These are phyloP conservation scores for Lasiodiplodia hormozganensis DNA, from an alignment of 2,329 filamentous ascomycete species.

Conservation along the genomic window DNA sequence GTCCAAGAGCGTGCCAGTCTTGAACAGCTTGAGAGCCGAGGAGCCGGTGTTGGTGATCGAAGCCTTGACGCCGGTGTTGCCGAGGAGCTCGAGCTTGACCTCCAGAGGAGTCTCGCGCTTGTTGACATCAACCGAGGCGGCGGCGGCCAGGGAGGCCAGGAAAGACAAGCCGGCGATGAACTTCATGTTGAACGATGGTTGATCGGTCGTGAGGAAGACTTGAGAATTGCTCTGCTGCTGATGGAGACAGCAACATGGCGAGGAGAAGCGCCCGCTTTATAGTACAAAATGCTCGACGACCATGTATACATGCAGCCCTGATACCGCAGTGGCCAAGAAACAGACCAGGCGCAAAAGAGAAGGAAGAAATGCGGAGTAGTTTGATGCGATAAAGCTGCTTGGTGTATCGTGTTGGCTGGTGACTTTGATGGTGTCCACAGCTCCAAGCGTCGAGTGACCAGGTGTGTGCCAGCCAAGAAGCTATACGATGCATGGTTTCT, in stretches of 20 bases:
- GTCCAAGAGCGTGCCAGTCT: conserved; percentile 61
- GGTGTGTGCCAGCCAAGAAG: conserved; percentile 12
- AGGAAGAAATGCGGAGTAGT: conserved; percentile 22
- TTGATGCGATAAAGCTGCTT: conserved; percentile 11
- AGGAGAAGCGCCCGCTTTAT: conserved; percentile 12
- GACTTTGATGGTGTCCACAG: background rate
- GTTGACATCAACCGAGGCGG: conserved; percentile 19
- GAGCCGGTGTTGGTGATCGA: conserved; percentile 61
- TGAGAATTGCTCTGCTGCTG: conserved; percentile 5
- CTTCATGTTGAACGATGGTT: conserved; percentile 16
- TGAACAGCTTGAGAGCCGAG: conserved; percentile 59
- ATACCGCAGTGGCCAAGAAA: conserved; percentile 8
- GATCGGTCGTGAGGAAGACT: background rate
- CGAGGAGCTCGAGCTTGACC: conserved; percentile 40
- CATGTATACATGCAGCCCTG: background rate
- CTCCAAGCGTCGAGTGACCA: background rate
- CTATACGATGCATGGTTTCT: conserved; percentile 9
- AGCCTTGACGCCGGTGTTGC: conserved; percentile 62
- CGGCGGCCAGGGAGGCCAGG: conserved; percentile 17
- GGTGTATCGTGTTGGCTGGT: background rate
- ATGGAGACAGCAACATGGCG: background rate
- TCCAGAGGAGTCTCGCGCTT: conserved; percentile 26
- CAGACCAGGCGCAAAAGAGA: conserved; percentile 21
- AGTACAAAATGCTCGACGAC: background rate
- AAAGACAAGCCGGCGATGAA: conserved; percentile 21